These are phyloP conservation scores for Stagonosporopsis chrysanthemi DNA, from an alignment of 2,329 filamentous ascomycete species.

Conservation along the genomic window DNA sequence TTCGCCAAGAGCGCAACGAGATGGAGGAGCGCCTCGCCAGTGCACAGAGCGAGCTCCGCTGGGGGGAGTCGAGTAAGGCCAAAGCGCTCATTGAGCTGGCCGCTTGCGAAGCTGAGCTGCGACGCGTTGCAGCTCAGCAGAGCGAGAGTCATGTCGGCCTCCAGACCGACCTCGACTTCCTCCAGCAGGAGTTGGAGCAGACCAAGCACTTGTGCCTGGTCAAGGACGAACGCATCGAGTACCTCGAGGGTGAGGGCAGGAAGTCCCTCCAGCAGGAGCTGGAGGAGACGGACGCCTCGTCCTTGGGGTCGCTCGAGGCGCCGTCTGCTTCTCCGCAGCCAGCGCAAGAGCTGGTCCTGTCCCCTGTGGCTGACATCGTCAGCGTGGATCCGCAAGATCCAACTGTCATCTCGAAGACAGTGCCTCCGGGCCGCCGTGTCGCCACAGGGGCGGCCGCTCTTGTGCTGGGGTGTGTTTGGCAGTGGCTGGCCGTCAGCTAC, in stretches of 20 bases:
- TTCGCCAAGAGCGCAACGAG: neutral
- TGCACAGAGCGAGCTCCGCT: neutral
- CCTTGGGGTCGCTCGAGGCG: neutral
- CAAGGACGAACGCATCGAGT: neutral
- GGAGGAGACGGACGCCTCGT: neutral
- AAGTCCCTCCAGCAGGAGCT: slow-evolving; percentile 1
- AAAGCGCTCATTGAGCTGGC: neutral
- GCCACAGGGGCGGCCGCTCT: neutral
- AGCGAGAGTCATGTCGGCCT: neutral
- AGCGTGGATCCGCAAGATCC: neutral
- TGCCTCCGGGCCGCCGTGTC: neutral
- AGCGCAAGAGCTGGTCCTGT: neutral
- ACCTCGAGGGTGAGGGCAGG: neutral
- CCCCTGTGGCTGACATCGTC: neutral
- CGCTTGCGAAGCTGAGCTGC: neutral
- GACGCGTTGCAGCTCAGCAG: neutral
- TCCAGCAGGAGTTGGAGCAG: neutral
- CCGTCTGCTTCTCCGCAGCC: neutral
- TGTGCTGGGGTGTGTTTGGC: neutral
- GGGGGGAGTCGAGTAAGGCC: neutral
- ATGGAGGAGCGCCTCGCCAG: neutral
- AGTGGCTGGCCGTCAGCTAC: neutral
- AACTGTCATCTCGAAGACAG: neutral
- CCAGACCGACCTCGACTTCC: neutral
- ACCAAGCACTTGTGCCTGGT: neutral